These are phyloP conservation scores for Sporisorium exsertum DNA, from an alignment of 1,284 basidiomycete genomes.

Conservation along the genomic window DNA sequence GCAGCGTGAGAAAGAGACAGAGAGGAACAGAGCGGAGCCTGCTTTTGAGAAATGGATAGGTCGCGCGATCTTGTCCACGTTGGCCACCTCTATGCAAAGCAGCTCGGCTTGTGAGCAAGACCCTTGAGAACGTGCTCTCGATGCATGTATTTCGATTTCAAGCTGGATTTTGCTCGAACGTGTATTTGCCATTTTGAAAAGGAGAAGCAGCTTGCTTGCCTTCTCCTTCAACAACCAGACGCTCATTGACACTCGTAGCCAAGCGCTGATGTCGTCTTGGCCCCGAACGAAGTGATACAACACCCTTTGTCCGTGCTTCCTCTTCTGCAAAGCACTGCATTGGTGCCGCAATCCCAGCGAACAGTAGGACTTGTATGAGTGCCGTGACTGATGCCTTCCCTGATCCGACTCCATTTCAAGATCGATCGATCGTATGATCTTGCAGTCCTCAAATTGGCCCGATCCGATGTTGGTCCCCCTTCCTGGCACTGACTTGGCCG, in stretches of 20 bases:
- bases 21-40: background rate
- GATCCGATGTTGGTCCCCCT: background rate
- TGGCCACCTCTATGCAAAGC: conserved; percentile 17
- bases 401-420: background rate
- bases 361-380: no score
- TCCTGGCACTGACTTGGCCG: background rate
- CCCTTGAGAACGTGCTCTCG: conserved; percentile 46
- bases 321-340: no score
- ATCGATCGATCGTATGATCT: conserved; percentile 1
- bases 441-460: background rate
- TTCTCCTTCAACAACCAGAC: no score
- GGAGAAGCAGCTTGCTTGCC: background rate
- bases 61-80: conserved; percentile 55
- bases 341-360: background rate
- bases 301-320: no score
- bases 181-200: conserved; percentile 16
- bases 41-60: conserved; percentile 10
- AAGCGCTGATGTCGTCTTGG: background rate
- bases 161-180: conserved; percentile 3
- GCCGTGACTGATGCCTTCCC: no score
- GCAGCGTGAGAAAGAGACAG: no score
- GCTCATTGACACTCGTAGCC: no score
- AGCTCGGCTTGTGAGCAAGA: background rate
- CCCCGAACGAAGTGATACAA: background rate
- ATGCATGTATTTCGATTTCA: conserved; percentile 1